Evolutionary conservation across 768 basidiomycete genomes (phyloP).

Genomic region (Rickenella mellea): DNA sequence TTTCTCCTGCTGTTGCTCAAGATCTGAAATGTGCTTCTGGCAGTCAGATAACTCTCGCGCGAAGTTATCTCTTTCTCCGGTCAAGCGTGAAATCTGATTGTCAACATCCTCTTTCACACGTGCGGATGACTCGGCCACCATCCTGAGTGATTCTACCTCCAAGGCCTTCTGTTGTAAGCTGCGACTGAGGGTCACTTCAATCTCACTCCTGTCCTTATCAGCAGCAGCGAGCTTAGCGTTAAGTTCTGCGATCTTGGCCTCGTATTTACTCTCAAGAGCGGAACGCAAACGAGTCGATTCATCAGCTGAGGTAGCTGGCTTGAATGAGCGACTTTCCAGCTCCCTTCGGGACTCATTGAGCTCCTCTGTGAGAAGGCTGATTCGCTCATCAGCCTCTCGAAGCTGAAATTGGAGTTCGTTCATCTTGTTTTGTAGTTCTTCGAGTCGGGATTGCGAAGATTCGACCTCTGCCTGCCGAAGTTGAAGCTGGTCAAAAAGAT

Average conservation of each 20-base stretch:
- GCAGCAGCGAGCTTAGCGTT: constrained; percentile 47
- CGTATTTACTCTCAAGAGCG: constrained; percentile 68
- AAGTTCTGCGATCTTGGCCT: constrained; percentile 65
- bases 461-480: constrained; percentile 85
- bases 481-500: constrained; percentile 81
- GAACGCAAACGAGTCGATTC: constrained; percentile 68
- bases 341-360: constrained; percentile 53
- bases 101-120: constrained; percentile 47
- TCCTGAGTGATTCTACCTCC: constrained; percentile 69
- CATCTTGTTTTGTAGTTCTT: constrained; percentile 66
- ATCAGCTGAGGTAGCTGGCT: constrained; percentile 39
- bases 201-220: constrained; percentile 81
- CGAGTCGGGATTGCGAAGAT: constrained; percentile 66
- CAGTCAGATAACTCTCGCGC: constrained; percentile 35
- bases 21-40: constrained; percentile 45
- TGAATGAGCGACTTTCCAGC: constrained; percentile 38
- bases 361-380: constrained; percentile 63
- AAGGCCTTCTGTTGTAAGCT: constrained; percentile 71
- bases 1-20: constrained; percentile 38
- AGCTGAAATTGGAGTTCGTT: constrained; percentile 84
- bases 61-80: constrained; percentile 49
- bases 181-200: constrained; percentile 82
- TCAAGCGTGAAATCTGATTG: too few relatives aligned
- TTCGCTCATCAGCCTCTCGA: constrained; percentile 68
- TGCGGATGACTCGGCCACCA: constrained; percentile 43